These are phyloP conservation scores for Amauroascus niger DNA, from an alignment of 2,329 filamentous ascomycete species.

Conservation along the genomic window DNA sequence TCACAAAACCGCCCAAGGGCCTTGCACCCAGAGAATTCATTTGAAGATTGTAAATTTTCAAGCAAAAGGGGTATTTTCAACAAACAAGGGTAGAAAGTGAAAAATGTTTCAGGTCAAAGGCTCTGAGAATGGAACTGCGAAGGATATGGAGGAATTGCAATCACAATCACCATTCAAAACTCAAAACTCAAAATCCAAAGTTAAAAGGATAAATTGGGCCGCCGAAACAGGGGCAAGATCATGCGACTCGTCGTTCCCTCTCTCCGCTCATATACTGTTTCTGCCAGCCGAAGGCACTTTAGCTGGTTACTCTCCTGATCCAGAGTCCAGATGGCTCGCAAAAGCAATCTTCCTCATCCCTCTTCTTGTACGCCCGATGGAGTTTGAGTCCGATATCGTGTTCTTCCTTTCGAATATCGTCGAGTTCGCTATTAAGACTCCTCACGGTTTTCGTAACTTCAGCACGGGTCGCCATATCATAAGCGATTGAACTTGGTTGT, in stretches of 20 bases:
- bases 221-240: no score
- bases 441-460: constrained; percentile 56
- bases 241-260: no score
- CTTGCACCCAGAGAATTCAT: background rate
- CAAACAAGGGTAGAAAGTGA: constrained; percentile 4
- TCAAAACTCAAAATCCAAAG: no score
- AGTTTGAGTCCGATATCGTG: constrained; percentile 69
- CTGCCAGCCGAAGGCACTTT: constrained; percentile 22
- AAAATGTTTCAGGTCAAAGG: background rate
- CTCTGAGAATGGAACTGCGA: no score
- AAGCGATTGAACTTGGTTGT: constrained; percentile 57
- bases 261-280: no score
- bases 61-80: background rate
- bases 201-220: no score
- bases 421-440: constrained; percentile 54
- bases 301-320: constrained; percentile 66
- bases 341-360: constrained; percentile 50
- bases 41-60: background rate
- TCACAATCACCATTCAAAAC: background rate
- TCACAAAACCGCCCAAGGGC: background rate
- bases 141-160: no score
- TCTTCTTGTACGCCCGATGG: constrained; percentile 63
- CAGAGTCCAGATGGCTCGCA: constrained; percentile 55
- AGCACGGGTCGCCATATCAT: constrained; percentile 51
- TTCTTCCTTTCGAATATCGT: constrained; percentile 64